Conservation (phyloP, 805 yeast genomes). For the Yarrowia yakushimensis region DNA sequence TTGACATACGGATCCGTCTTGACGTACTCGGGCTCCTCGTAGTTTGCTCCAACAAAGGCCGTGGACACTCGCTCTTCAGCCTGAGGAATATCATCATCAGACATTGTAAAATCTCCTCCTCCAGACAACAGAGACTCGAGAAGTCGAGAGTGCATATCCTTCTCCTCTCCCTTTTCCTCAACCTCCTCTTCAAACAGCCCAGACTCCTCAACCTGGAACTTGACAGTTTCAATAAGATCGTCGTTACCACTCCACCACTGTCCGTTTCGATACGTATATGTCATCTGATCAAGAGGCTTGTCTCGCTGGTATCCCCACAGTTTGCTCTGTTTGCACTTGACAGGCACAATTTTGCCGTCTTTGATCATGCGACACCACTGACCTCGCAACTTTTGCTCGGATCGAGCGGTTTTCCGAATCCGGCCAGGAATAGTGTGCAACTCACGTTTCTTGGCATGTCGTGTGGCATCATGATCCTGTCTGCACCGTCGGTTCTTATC, state of each 20-base stretch:
- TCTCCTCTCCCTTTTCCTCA: slow-evolving; percentile 40
- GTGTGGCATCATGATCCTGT: slow-evolving; percentile 32
- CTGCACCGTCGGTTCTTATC: slow-evolving; percentile 36
- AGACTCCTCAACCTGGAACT: slow-evolving; percentile 26
- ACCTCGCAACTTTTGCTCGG: slow-evolving; percentile 43
- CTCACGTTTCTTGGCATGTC: slow-evolving; percentile 33
- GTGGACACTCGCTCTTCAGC: neutral
- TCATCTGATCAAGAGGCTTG: slow-evolving; percentile 58
- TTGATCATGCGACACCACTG: slow-evolving; percentile 58
- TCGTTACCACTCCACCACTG: slow-evolving; percentile 78
- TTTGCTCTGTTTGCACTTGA: slow-evolving; percentile 67
- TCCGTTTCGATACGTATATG: slow-evolving; percentile 57
- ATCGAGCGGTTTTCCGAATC: slow-evolving; percentile 52
- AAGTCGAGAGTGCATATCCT: slow-evolving; percentile 46
- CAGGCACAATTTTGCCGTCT: slow-evolving; percentile 51
- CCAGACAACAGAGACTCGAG: slow-evolving; percentile 45
- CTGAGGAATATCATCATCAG: slow-evolving; percentile 1
- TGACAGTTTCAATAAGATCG: slow-evolving; percentile 65
- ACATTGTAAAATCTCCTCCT: neutral
- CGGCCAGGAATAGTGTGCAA: slow-evolving; percentile 54
- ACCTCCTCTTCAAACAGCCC: slow-evolving; percentile 32
- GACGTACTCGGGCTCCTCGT: slow-evolving; percentile 4
- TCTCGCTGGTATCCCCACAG: slow-evolving; percentile 88
- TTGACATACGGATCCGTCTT: neutral
- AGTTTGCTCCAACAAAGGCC: neutral